A percentile compares a stretch with the other conserved stretches of the same genome.
These are phyloP conservation scores for Aspergillus pseudoterreus DNA, from an alignment of 2,329 filamentous ascomycete species.

Conservation along the genomic window DNA sequence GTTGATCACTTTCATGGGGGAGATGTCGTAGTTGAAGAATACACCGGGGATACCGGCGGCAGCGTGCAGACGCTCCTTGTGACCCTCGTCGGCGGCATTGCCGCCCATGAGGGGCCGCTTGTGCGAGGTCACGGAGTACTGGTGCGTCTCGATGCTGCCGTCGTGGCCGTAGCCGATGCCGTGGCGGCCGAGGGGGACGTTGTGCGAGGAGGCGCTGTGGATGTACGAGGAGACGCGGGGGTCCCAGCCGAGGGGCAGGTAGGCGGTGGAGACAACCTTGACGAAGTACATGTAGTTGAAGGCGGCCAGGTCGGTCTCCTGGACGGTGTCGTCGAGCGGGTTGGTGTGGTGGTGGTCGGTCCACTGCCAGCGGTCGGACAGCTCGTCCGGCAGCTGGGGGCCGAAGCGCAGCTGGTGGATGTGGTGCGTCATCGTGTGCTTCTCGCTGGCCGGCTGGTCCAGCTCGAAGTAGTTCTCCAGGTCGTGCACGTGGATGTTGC, in stretches of 20 bases:
- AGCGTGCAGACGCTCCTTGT: constrained; percentile 87
- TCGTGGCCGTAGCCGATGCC: constrained; percentile 62
- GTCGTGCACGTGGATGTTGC: constrained; percentile 97
- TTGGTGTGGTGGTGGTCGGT: constrained; percentile 83
- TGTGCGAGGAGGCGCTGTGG: constrained; percentile 41
- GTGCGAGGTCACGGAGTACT: constrained; percentile 97
- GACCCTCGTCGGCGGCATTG: constrained; percentile 78
- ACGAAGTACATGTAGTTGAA: constrained; percentile 99
- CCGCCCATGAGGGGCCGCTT: constrained; percentile 83
- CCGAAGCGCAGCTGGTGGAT: constrained; percentile 92
- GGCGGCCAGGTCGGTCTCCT: constrained; percentile 74
- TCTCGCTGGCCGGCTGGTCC: constrained; percentile 53
- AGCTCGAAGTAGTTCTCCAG: constrained; percentile 89
- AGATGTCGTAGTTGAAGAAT: constrained; percentile 99
- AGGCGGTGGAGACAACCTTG: constrained; percentile 95
- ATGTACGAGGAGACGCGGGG: constrained; percentile 47
- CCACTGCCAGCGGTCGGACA: constrained; percentile 64
- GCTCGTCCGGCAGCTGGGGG: constrained; percentile 75
- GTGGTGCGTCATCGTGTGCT: constrained; percentile 83
- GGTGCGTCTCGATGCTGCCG: constrained; percentile 92
- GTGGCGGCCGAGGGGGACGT: constrained; percentile 63
- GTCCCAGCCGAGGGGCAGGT: constrained; percentile 87
- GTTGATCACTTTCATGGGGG: constrained; percentile 99
- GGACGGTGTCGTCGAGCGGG: constrained; percentile 76
- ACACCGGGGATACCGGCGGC: constrained; percentile 91